These are phyloP conservation scores for Salinomyces thailandicus DNA, from an alignment of 2,329 filamentous ascomycete species.

Conservation along the genomic window DNA sequence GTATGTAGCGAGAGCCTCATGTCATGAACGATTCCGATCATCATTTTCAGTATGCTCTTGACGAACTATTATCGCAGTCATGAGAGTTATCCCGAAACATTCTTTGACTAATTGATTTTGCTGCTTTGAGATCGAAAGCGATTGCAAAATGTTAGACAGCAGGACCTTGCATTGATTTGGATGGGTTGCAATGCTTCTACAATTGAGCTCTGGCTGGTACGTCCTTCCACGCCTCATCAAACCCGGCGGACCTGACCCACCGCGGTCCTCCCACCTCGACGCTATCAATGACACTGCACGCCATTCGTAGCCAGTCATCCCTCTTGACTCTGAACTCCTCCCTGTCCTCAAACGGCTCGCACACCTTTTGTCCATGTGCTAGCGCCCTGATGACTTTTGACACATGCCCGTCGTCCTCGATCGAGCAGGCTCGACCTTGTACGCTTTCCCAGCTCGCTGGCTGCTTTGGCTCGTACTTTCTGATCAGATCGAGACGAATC, in stretches of 20 bases:
- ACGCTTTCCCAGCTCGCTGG: slow-evolving; percentile 33
- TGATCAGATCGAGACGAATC: slow-evolving; percentile 50
- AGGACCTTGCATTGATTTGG: too few species aligned
- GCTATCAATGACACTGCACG: slow-evolving; percentile 52
- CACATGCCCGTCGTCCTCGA: slow-evolving; percentile 69
- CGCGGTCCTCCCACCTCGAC: slow-evolving; percentile 42
- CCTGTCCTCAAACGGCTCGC: slow-evolving; percentile 36
- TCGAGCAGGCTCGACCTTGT: slow-evolving; percentile 35
- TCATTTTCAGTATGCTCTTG: too few species aligned
- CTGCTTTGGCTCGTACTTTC: slow-evolving; percentile 46
- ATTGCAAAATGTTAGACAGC: too few species aligned
- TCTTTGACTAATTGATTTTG: too few species aligned
- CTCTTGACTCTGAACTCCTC: slow-evolving; percentile 43
- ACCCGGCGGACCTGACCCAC: slow-evolving; percentile 55
- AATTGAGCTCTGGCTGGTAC: slow-evolving; percentile 21
- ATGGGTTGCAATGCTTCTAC: too few species aligned
- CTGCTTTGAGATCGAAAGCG: too few species aligned
- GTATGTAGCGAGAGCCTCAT: too few species aligned
- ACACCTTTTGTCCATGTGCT: slow-evolving; percentile 49
- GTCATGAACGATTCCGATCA: too few species aligned
- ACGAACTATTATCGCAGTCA: too few species aligned
- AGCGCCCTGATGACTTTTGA: slow-evolving; percentile 65
- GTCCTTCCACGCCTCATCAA: slow-evolving; percentile 54
- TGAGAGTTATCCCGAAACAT: too few species aligned
- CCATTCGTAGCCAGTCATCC: slow-evolving; percentile 50